Base-by-base conservation (phyloP, 2,329 filamentous ascomycete species). In the Fusarium sp. region DNA sequence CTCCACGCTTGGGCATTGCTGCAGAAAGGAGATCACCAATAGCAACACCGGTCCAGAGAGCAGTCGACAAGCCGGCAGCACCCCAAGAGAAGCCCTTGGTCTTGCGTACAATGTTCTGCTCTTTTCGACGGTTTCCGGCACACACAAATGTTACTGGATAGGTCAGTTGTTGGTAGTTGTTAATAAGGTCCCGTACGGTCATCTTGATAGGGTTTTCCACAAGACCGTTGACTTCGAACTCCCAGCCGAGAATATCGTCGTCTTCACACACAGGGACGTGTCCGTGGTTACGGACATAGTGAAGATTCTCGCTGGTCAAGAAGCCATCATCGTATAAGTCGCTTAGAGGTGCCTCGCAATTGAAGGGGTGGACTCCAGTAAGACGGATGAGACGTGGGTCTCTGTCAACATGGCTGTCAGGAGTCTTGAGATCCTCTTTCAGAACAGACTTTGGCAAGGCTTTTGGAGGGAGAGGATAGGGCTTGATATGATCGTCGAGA, bases 61-160 rank as follows among this genome's bases (percentile, higher is more conserved):
- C 93, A 0, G 93, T 97, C 0, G 93, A 96, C 8, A 97, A 77
- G 23, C 94, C 94, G 6, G 92, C 94, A 2, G 94, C 84, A 35
- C 94, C 94, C 94, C 94, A 97, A 4, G 93, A 97, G 80, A 97
- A 97, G 0, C 94, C 94, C 73, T 97, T 96, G 2, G 92, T 93
- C 77, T 97, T 97, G 17, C 93, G 86, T 5, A 97, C 92, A 50
- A 93, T 84, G 71, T 97, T 97, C 76, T 97, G 94, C 79, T 97
- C 94, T 80, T 97, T 97, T 31, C 94, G 87, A 60, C 94, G 86
- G 77, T 97, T 97, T 2, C 94, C 94, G 6, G 94, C 94, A 77
- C 94, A 97, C 21, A 97, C 94, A 3, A 97, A 85, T 0, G 94
- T 97, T 61, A 97, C 85, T 0, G 94, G 94, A 58, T 91, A 92